Evolutionary conservation across 352 stramenopile species (phyloP), one percentile per base, ranked within the genome.

Genomic region (Pythium rhizo-oryzae): DNA sequence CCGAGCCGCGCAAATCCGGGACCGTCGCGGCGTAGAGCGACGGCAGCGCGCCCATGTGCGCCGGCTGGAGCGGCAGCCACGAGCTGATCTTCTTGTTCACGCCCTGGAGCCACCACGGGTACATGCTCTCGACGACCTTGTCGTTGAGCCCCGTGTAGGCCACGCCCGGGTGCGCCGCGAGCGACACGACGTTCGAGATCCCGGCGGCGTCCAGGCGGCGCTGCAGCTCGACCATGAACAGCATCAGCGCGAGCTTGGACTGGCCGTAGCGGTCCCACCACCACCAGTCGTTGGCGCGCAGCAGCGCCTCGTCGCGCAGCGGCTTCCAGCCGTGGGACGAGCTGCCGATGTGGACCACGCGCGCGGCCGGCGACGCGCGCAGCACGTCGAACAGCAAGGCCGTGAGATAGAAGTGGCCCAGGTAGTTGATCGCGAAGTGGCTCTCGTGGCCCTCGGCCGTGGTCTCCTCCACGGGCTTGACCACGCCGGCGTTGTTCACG

Each of bases 401-500:
- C 23, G 85, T 92, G 16, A 95, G 62, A 23, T 75, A 66, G 64
- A 95, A 92, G 63, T 91, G 81, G 8, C 80, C 84, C 43, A 95
- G 30, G 62, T 93, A 77, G 69, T 95, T 95, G 30, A 77, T 84
- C 0, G 74, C 85, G 62, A 95, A 93, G 37, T 93, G 85, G 19
- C 64, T 65, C 62, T 93, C 85, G 23, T 83, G 51, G 4, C 80
- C 82, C 46, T 89, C 72, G 0, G 30, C 30, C 8, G 74, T 84
- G 21, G 79, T 50, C 15, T 61, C 53, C 50, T 84, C 64, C 12
- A 49, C 19, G n/a, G 80, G 55, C 4, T 81, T 56, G 0, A 75
- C 79, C 9, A 77, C 78, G 8, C 87, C 87, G 9, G 85, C 87
- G 55, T 93, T 93, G 77, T 91, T 92, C 59, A 95, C 76, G 8